phyloP scores from a whole-genome alignment of 148 eudicot species.

The Nepenthes mirabilis region DNA sequence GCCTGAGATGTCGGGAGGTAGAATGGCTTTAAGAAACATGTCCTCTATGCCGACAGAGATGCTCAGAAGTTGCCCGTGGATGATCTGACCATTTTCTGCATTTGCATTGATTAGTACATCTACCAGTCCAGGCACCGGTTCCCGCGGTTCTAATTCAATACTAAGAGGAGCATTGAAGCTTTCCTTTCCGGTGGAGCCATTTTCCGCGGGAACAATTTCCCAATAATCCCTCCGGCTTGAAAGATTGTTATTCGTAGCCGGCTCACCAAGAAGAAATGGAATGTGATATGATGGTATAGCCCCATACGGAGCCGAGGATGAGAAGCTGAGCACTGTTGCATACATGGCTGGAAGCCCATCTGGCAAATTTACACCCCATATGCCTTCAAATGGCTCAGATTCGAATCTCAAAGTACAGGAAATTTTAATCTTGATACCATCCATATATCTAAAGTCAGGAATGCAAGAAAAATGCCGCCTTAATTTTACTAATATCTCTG shows the following conservation, averaged over 20 bases:
- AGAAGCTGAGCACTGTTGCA: slow-evolving; percentile 68
- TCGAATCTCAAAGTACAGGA: slow-evolving; percentile 57
- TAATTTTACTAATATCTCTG: slow-evolving; percentile 56
- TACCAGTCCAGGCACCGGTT: slow-evolving; percentile 83
- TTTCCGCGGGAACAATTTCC: slow-evolving; percentile 59
- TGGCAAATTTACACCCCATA: slow-evolving; percentile 24
- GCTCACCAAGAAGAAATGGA: slow-evolving; percentile 77
- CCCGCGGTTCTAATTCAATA: slow-evolving; percentile 75
- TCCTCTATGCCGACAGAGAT: slow-evolving; percentile 81
- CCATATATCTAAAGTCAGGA: slow-evolving; percentile 75
- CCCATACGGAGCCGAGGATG: slow-evolving; percentile 88
- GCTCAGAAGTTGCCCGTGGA: slow-evolving; percentile 63
- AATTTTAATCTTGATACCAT: slow-evolving; percentile 67
- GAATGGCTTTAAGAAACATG: slow-evolving; percentile 68
- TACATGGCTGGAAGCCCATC: slow-evolving; percentile 59
- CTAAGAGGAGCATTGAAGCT: slow-evolving; percentile 34
- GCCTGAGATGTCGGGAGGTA: slow-evolving; percentile 39
- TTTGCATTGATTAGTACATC: slow-evolving; percentile 70
- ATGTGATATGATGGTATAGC: slow-evolving; percentile 57
- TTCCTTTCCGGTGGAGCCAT: slow-evolving; percentile 20
- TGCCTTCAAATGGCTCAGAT: slow-evolving; percentile 44
- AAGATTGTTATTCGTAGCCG: slow-evolving; percentile 18
- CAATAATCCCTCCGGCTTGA: slow-evolving; percentile 19
- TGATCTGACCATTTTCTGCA: slow-evolving; percentile 70
- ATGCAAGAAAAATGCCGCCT: slow-evolving; percentile 72